Conservation (phyloP, 1,139 yeast genomes). For the Blastobotrys elegans region DNA sequence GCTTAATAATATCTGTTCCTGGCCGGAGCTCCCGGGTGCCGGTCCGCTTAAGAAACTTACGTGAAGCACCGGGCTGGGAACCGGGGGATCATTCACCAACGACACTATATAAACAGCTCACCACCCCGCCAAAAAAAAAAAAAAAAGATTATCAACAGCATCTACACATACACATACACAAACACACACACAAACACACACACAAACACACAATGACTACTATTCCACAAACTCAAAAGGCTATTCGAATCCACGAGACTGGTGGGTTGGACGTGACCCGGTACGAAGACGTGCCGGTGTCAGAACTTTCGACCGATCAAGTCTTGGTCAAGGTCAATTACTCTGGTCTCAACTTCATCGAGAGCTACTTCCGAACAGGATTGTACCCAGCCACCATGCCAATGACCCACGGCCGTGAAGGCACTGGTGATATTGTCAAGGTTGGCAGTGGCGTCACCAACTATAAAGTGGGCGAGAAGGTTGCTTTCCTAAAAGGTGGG, state of each 20-base stretch:
- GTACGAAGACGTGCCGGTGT: constrained; percentile 52
- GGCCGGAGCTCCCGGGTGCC: no score
- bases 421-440: constrained; percentile 67
- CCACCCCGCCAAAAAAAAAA: no score
- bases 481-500: constrained; percentile 47
- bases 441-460: constrained; percentile 56
- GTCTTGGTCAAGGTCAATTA: constrained; percentile 65
- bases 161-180: no score
- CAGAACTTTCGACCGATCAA: constrained; percentile 50
- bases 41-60: no score
- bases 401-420: constrained; percentile 73
- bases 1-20: no score
- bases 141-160: no score
- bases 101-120: no score
- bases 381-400: constrained; percentile 62
- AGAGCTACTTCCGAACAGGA: constrained; percentile 76
- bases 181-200: no score
- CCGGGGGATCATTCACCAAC: no score
- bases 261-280: constrained; percentile 48
- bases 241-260: constrained; percentile 52
- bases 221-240: constrained; percentile 58
- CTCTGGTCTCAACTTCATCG: constrained; percentile 80
- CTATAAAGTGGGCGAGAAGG: constrained; percentile 65
- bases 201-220: constrained; percentile 20
- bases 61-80: no score